Evolutionary conservation across 106 monocot species (phyloP).

Genomic region (Xerophyta viscosa): DNA sequence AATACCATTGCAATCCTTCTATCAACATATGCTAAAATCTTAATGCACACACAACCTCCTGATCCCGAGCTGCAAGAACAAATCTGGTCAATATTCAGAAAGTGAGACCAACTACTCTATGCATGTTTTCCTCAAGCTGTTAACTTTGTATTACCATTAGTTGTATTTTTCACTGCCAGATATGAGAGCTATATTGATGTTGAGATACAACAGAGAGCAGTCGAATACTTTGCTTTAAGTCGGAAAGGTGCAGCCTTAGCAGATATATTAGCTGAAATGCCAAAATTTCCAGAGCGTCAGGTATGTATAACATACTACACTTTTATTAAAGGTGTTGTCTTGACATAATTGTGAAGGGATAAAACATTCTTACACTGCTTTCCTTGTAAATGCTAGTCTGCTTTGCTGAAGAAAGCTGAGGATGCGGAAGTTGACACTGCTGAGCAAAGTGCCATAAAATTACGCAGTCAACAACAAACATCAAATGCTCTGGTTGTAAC

Average conservation of each 20-base stretch:
- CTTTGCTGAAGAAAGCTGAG: conserved; percentile 86
- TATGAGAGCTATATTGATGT: conserved; percentile 96
- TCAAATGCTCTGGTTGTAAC: conserved; percentile 91
- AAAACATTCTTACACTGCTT: conserved; percentile 4
- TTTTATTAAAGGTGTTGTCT: too few species aligned
- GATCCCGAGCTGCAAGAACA: conserved; percentile 90
- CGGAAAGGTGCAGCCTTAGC: conserved; percentile 74
- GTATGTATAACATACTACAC: conserved; percentile 29
- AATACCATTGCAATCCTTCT: conserved; percentile 92
- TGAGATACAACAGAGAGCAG: conserved; percentile 98
- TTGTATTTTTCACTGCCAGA: conserved; percentile 19
- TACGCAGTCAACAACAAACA: conserved; percentile 82
- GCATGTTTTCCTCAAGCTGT: background rate
- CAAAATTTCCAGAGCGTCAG: conserved; percentile 97
- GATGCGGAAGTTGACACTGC: conserved; percentile 93
- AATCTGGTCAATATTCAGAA: conserved; percentile 84
- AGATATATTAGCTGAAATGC: conserved; percentile 97
- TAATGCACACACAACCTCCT: conserved; percentile 91
- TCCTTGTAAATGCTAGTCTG: conserved; percentile 42
- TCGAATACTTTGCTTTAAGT: conserved; percentile 93
- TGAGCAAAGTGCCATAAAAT: conserved; percentile 94
- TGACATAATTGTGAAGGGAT: too few species aligned
- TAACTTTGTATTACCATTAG: background rate
- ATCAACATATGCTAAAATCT: conserved; percentile 95
- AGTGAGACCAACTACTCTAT: conserved; percentile 31